Evolutionary conservation across 2,329 filamentous ascomycete species (phyloP).

Genomic region (Eutypa lata): DNA sequence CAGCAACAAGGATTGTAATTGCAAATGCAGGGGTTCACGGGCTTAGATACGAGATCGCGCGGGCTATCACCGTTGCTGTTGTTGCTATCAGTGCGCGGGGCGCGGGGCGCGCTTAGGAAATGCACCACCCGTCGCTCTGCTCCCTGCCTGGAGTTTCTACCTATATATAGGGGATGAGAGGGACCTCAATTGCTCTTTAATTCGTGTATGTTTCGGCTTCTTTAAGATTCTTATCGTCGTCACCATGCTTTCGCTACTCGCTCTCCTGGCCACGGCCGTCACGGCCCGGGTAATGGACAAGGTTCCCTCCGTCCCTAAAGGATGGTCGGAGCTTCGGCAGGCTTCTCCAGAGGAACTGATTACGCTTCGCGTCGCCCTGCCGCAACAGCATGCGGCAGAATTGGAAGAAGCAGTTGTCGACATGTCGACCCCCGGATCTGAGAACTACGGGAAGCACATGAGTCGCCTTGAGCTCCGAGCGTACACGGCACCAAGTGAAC

Average conservation of each 20-base stretch:
- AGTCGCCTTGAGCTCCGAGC: constrained; percentile 45
- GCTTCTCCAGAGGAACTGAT: constrained; percentile 21
- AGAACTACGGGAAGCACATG: constrained; percentile 47
- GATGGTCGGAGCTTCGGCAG: constrained; percentile 21
- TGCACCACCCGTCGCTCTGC: too few relatives aligned
- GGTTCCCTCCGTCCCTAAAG: constrained; percentile 21
- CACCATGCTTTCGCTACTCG: constrained; percentile 20
- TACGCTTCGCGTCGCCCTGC: constrained; percentile 20
- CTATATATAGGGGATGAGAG: too few relatives aligned
- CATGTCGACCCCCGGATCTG: constrained; percentile 46
- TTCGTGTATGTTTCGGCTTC: too few relatives aligned
- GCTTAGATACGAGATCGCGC: too few relatives aligned
- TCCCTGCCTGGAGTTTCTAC: too few relatives aligned
- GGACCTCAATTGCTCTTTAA: too few relatives aligned
- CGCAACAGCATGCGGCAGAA: constrained; percentile 22
- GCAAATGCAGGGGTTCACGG: too few relatives aligned
- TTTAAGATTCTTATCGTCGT: not conserved
- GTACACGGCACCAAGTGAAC: constrained; percentile 41
- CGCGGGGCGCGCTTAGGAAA: too few relatives aligned
- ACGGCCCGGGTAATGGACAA: constrained; percentile 28
- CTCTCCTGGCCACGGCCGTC: constrained; percentile 24
- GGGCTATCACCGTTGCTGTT: too few relatives aligned
- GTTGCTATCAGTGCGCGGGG: too few relatives aligned
- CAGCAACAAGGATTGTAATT: too few relatives aligned
- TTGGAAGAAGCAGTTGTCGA: constrained; percentile 45